Conservation (phyloP, 768 basidiomycete species). For the Lentinus tigrinus region DNA sequence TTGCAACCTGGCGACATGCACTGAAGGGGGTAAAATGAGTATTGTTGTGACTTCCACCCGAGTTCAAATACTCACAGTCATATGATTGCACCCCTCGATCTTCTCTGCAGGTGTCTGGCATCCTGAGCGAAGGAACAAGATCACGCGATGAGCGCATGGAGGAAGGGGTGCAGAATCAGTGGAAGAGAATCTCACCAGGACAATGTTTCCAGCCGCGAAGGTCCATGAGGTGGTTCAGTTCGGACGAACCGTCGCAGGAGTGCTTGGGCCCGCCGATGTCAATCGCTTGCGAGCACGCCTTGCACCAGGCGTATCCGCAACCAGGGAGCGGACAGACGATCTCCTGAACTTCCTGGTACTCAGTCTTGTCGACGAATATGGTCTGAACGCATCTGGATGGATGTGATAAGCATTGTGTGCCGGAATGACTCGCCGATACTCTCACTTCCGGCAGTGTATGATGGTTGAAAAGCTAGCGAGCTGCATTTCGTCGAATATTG, state of each 20-base stretch:
- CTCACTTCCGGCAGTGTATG: constrained; percentile 51
- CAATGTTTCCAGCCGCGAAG: constrained; percentile 64
- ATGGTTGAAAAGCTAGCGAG: constrained; percentile 41
- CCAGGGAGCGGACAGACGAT: constrained; percentile 48
- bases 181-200: constrained; percentile 46
- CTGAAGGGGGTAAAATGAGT: constrained; percentile 10
- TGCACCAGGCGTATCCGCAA: constrained; percentile 61
- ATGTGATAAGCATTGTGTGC: neutral
- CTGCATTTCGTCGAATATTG: constrained; percentile 46
- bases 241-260: constrained; percentile 58
- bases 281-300: constrained; percentile 48
- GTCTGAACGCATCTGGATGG: constrained; percentile 47
- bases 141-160: neutral
- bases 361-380: constrained; percentile 49
- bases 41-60: too few relatives aligned
- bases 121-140: constrained; percentile 26
- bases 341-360: constrained; percentile 39
- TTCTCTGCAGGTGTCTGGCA: constrained; percentile 38
- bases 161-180: too few relatives aligned
- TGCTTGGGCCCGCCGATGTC: constrained; percentile 39
- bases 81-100: constrained; percentile 35
- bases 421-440: neutral
- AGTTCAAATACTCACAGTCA: constrained; percentile 27
- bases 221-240: constrained; percentile 52
- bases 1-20: constrained; percentile 34